Percentiles rank a stretch among this genome's conserved stretches.
Conservation (phyloP, 805 yeast species). For the Jamesozyma piceae region DNA sequence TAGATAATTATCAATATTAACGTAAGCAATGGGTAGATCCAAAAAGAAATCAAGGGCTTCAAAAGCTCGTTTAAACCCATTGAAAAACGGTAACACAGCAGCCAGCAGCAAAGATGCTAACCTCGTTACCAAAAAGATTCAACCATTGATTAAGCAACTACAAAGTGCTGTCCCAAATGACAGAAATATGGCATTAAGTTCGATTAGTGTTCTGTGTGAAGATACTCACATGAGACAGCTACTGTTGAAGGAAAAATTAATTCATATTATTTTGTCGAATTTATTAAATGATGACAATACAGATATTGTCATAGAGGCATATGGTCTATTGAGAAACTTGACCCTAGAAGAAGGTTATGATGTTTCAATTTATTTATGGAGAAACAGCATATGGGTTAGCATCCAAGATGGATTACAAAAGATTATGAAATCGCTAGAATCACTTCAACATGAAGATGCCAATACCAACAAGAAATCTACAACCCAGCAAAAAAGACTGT, state of each 20-base stretch:
- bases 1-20: conserved; percentile 1
- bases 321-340: conserved; percentile 71
- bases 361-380: conserved; percentile 62
- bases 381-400: conserved; percentile 65
- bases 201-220: conserved; percentile 63
- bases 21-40: conserved; percentile 55
- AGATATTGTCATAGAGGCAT: conserved; percentile 72
- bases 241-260: conserved; percentile 61
- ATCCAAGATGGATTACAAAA: conserved; percentile 46
- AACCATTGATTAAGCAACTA: conserved; percentile 60
- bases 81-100: conserved; percentile 16
- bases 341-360: conserved; percentile 85
- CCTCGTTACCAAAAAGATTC: conserved; percentile 45
- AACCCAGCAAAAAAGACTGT: conserved; percentile 36
- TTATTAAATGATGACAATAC: conserved; percentile 57
- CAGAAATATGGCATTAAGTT: conserved; percentile 64
- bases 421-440: conserved; percentile 38
- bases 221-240: conserved; percentile 53
- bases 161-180: conserved; percentile 59
- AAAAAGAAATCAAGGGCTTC: conserved; percentile 56
- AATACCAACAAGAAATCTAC: conserved; percentile 3
- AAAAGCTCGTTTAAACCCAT: conserved; percentile 31
- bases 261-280: conserved; percentile 54
- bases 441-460: background rate
- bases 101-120: conserved; percentile 39